A percentile compares a stretch with the other conserved stretches of the same genome.
These are phyloP conservation scores for Pseudomicrostroma phylloplanum DNA, from an alignment of 1,284 basidiomycete genomes.

Conservation along the genomic window DNA sequence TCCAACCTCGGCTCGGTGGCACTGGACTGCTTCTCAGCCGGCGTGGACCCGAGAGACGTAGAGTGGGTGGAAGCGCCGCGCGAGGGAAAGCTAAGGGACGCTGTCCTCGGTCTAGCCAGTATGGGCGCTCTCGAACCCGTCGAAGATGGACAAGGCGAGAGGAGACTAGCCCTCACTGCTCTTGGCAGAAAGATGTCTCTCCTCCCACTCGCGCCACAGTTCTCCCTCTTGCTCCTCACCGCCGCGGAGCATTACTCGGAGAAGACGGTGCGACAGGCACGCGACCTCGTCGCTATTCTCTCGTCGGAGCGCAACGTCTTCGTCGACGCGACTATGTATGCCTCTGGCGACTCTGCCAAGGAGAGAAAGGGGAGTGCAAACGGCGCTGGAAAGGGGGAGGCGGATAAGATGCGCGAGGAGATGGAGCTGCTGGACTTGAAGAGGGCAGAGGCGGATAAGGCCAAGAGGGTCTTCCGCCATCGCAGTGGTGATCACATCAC, in stretches of 20 bases:
- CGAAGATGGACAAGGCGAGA: not conserved
- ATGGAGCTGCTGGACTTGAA: conserved; percentile 23
- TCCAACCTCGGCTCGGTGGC: conserved; percentile 36
- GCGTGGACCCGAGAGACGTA: conserved; percentile 41
- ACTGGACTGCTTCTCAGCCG: conserved; percentile 40
- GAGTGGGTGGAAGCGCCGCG: conserved; percentile 46
- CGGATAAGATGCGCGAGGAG: not conserved
- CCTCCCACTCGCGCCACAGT: conserved; percentile 40
- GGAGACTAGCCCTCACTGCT: conserved; percentile 25
- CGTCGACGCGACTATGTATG: conserved; percentile 20
- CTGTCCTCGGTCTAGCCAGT: conserved; percentile 37
- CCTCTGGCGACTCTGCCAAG: not conserved
- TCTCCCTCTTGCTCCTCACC: conserved; percentile 39
- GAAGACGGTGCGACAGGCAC: conserved; percentile 18
- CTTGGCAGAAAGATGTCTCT: conserved; percentile 39
- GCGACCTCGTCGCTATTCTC: conserved; percentile 47
- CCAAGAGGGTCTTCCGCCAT: conserved; percentile 46
- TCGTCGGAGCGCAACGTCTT: conserved; percentile 35
- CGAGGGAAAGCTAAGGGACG: conserved; percentile 23
- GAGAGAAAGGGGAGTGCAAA: not conserved
- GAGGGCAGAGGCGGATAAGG: conserved; percentile 48
- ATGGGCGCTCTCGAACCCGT: conserved; percentile 37
- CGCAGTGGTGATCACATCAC: conserved; percentile 44
- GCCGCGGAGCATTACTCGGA: conserved; percentile 33
- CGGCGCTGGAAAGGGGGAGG: not conserved